These are phyloP conservation scores for Oryza nivara DNA, from an alignment of 176 grass and related monocot species.

Conservation along the genomic window DNA sequence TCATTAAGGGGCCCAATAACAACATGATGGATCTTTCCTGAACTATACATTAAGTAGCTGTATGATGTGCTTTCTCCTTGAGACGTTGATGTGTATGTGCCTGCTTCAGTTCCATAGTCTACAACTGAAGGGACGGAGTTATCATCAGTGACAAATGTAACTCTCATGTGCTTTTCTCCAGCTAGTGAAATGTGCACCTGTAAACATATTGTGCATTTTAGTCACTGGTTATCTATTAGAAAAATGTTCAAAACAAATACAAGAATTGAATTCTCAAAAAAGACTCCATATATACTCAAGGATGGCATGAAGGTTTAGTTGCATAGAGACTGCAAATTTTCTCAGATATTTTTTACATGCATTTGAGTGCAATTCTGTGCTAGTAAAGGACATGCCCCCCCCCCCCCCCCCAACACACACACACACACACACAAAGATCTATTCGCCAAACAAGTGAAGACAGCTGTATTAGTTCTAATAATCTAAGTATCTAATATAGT, in stretches of 20 bases:
- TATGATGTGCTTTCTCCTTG: slow-evolving; percentile 85
- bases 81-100: slow-evolving; percentile 59
- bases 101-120: slow-evolving; percentile 73
- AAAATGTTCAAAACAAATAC: slow-evolving; percentile 1
- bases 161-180: slow-evolving; percentile 80
- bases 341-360: neutral
- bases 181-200: slow-evolving; percentile 96
- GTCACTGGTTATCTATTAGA: slow-evolving; percentile 2
- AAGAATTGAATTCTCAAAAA: neutral
- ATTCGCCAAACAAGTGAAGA: neutral
- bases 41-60: slow-evolving; percentile 79
- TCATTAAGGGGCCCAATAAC: slow-evolving; percentile 80
- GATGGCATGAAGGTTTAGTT: neutral
- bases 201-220: slow-evolving; percentile 23
- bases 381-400: neutral
- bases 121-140: slow-evolving; percentile 72
- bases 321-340: neutral
- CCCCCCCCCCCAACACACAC: neutral
- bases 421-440: neutral
- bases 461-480: neutral
- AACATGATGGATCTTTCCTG: slow-evolving; percentile 89
- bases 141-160: slow-evolving; percentile 79
- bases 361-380: too few relatives aligned
- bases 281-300: neutral
- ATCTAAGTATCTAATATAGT: neutral